Evolutionary conservation across 768 basidiomycete species (phyloP), one percentile per base, ranked within the genome.

Genomic region (Melanogaster broomeanus): DNA sequence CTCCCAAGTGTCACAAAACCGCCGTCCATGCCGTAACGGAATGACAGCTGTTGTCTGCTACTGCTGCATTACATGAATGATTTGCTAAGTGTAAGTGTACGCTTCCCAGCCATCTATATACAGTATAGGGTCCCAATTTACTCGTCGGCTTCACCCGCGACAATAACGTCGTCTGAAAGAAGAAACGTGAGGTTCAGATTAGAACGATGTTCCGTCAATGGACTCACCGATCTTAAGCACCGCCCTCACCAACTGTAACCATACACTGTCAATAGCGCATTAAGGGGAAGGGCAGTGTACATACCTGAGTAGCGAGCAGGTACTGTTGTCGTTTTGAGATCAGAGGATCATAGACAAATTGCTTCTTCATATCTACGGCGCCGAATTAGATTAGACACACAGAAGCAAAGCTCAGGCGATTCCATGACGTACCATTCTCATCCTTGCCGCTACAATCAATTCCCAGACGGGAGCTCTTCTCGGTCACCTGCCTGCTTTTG

Each of bases 281-380:
- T 38, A 64, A 1, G 1, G 15, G 3, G 10, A 22, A 31, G 10
- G 2, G 48, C 9, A n/a, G 4, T 9, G 9, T 3, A 55, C 79
- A 42, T 53, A 90, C 86, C 81, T 95, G 94, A 19, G 95, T 98
- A n/a, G 97, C 97, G 37, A 99, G 77, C 52, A 99, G 74, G 73
- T 93, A 97, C 65, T 98, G 96, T 66, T 98, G 95, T 64, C 96
- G 77, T 74, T 98, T 99, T 37, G 94, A 94, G 70, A 98, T 97
- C 57, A 98, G 74, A 25, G 97, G 96, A 64, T 99, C 97, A 61
- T 95, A 94, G 38, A 98, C 95, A 62, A 93, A 92, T 67, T 98
- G 96, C 64, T 87, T 80, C 78, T 89, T 96, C 96, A 99, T 99
- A 61, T 99, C 96, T 98, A 65, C 13, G 16, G 7, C 15, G 7